Conservation (phyloP, 139 green algal genomes). For the Yamagishiella unicocca region DNA sequence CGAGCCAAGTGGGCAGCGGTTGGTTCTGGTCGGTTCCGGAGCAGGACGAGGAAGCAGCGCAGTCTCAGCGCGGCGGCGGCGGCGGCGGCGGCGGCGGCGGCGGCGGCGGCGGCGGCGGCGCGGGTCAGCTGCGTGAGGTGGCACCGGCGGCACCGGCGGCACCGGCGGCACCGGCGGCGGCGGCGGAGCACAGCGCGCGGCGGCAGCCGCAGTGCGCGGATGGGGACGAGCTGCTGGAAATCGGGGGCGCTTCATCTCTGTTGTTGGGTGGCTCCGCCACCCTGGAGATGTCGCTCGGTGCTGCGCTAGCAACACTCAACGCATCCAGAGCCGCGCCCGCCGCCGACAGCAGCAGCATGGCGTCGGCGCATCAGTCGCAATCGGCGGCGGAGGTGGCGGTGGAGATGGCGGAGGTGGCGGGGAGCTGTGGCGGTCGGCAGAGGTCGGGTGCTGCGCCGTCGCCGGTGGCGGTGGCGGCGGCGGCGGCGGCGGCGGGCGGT, state of each 20-base stretch:
- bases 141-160: background rate
- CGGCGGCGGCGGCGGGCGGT: background rate
- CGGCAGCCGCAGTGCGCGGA: no score
- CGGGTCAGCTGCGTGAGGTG: background rate
- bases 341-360: background rate
- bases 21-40: conserved; percentile 10
- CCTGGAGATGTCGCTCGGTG: background rate
- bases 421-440: background rate
- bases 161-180: background rate
- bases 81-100: background rate
- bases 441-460: background rate
- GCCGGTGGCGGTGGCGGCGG: background rate
- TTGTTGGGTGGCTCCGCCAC: background rate
- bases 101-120: background rate
- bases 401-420: background rate
- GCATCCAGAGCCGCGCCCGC: background rate
- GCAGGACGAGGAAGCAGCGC: background rate
- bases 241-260: background rate
- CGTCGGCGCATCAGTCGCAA: background rate
- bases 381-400: background rate
- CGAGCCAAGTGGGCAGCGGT: no score
- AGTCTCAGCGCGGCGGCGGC: background rate
- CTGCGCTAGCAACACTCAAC: background rate
- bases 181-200: no score
- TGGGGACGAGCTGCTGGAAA: background rate